Base-by-base conservation (phyloP, 768 basidiomycete genomes). In the Amanita phalloides region DNA sequence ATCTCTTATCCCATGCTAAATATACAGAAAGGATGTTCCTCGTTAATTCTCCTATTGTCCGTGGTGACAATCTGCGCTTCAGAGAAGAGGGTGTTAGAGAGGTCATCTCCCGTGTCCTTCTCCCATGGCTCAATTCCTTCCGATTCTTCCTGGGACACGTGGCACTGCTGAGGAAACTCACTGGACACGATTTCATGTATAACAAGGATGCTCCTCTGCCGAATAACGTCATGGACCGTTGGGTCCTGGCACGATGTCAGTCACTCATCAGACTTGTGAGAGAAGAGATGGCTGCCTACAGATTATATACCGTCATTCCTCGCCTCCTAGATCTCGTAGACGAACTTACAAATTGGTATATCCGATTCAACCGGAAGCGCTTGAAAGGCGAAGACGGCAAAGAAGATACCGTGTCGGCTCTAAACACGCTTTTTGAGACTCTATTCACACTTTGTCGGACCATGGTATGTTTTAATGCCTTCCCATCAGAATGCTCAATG, bases 271-370 rank as follows among this genome's bases (percentile, higher is more conserved):
- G 81, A 61, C 73, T 93, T 51, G 94, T 99, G 54, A 81, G 82
- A 54, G 75, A 86, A 62, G 95, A 99, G 71, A 99, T 98, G 96
- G 86, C 87, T 10, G 91, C 93, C 14, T 99, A 99, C 69, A 80
- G 94, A 56, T 78, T 99, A 11, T 98, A 98, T 70, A 98, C 92
- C 56, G 88, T 99, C 71, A 91, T 97, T 56, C 93, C 93, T n/a
- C 82, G 91, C 32, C 73, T 97, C 38, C 73, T 98, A 53, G 86
- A 89, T 56, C 82, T 99, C 53, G 78, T 99, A 28, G 91, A 95
- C 58, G 96, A 98, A 66, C 75, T 98, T 54, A 99, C 96, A 20
- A 99, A 99, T 64, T 97, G 94, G 93, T 99, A 99, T 69, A 98
- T 99, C 63, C 91, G 96, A 45, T 98, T 98, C 73, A 99, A 99